Base-by-base conservation (phyloP, 2,329 filamentous ascomycete species). In the Aciculosporium take region DNA sequence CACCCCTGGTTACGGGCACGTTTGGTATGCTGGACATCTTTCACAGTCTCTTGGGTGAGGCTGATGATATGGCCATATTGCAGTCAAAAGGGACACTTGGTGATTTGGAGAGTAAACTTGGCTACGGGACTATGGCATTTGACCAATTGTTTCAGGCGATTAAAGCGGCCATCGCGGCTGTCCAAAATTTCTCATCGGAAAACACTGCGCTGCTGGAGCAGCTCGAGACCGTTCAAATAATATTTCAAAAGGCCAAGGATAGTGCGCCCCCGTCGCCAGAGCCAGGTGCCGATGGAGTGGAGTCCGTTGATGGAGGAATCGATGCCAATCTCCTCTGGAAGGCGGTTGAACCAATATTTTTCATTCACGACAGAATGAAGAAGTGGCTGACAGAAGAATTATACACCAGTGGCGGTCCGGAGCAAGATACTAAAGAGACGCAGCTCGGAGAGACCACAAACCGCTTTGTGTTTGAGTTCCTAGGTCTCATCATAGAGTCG, bases 401-500 rank as follows among this genome's bases (percentile, higher is more conserved):
- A 10, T 44, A 46, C 21, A 42, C 47, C 7, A 40, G 50, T 13
- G 50, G 53, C 28, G 41, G 44, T 1, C 39, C 49, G 12, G 46
- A 47, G 1, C 13, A 42, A 0, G 42, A 45, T 13, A 48, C 53
- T 17, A 47, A 46, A 4, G 48, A 44, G 15, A 48, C 52, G 0
- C 47, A 54, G 37, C 15, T 55, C 31, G 49, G 48, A 33, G 87
- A 94, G 47, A 86, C 83, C 50, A 89, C 95, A 49, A 83, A 81
- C 36, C 87, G 95, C 60, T 94, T 94, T 55, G 75, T 95, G 34
- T 74, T 95, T 49, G 85, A 84, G 7, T 72, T 95, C 1, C 68
- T 95, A 15, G 84, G 88, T 1, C 86, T 89, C 0, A 94, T 89
- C 62, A 73, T 95, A 45, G 76, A 85, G 44, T 88, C 88, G 1